Percentiles rank a stretch among this genome's conserved stretches.
Evolutionary conservation across 202 grass and related monocot species (phyloP).

Genomic region (Musa balbisiana): DNA sequence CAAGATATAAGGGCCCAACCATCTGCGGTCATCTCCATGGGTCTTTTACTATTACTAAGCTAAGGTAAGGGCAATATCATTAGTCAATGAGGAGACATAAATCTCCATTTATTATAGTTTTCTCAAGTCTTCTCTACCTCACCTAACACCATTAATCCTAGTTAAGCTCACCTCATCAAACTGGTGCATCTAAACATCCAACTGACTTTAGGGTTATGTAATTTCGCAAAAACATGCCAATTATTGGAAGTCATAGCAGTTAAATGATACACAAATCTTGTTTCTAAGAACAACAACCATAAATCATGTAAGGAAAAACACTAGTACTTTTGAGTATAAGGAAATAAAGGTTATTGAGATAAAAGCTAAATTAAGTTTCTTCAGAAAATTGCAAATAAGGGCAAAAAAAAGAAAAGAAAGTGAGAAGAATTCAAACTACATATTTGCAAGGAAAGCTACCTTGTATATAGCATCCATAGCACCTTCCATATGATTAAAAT

Average conservation of each 20-base stretch:
- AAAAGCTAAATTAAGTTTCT: neutral
- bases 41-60: neutral
- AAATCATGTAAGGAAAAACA: too few species aligned
- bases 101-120: neutral
- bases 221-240: too few species aligned
- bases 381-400: neutral
- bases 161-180: too few species aligned
- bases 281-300: too few species aligned
- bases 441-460: conserved; percentile 31
- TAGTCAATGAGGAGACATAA: neutral
- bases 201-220: too few species aligned
- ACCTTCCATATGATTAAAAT: conserved; percentile 96
- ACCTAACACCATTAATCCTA: neutral
- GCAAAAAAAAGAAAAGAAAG: too few species aligned
- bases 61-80: neutral
- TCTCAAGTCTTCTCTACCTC: neutral
- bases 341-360: neutral
- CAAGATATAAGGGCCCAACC: neutral
- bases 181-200: too few species aligned
- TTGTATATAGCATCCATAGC: conserved; percentile 98
- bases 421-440: neutral
- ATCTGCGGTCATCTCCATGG: neutral
- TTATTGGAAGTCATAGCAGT: too few species aligned
- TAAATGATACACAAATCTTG: too few species aligned
- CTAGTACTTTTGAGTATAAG: too few species aligned